Base-by-base conservation (phyloP, 768 basidiomycete species). In the Paxillus rubicundulus region DNA sequence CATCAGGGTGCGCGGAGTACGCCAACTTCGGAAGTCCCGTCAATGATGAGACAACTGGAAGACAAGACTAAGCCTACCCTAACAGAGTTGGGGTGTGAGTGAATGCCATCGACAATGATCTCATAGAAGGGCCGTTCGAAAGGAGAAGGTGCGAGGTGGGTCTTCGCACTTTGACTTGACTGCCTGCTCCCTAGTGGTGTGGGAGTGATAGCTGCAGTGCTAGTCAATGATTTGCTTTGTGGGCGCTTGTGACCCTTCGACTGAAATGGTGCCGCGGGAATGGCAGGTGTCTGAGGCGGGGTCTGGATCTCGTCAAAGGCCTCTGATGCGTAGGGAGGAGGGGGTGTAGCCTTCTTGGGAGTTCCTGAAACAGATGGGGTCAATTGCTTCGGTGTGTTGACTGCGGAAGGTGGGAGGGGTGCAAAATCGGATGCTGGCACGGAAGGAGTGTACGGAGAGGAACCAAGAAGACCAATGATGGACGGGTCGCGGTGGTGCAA, bases 401-500 rank as follows among this genome's bases (percentile, higher is more conserved):
- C 16, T 6, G 62, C 58, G 17, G 60, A 51, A 9, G 41, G 34
- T 9, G 59, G 57, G 10, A 68, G 52, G 20, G 60, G 60, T n/a
- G 64, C 58, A 48, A 62, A 50, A 47, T 60, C 59, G 14, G 72
- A 70, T 2, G 75, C 70, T 47, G 73, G 67, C 0, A 69, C 69
- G 5, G 76, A 73, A 20, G 77, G 76, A 34, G 82, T 70, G 62
- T 82, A 78, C 2, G 86, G 87, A 13, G 86, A 86, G 37, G 90
- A 81, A 24, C 91, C 91, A 47, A 96, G 72, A 8, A 95, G 78
- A 24, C 93, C 93, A 50, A 95, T 92, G 62, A 95, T 91, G 10
- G 89, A 89, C 10, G 93, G 92, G 66, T 94, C 92, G 32, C 93
- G 81, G 65, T 96, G 92, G 66, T 95, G 88, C 36, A 91, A 70